Evolutionary conservation across 73 alveolate genomes (phyloP).

Genomic region (Urostyla sp.): DNA sequence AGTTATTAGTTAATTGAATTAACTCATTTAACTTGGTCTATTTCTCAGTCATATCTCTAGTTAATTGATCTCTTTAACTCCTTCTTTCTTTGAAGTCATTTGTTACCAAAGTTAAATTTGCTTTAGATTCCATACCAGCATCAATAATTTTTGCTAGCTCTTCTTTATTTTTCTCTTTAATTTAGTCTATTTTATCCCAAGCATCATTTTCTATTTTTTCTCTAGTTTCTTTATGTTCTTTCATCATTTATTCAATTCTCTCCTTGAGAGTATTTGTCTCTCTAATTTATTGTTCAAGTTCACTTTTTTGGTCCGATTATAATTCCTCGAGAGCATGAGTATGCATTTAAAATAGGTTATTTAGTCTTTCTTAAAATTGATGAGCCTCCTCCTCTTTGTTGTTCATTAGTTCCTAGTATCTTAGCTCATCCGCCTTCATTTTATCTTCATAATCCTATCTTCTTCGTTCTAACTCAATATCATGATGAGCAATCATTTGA

Average conservation of each 20-base stretch:
- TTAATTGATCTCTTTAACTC: slow-evolving; percentile 64
- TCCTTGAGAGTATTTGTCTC: slow-evolving; percentile 51
- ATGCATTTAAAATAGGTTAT: slow-evolving; percentile 71
- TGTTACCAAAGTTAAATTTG: slow-evolving; percentile 69
- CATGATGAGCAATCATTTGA: slow-evolving; percentile 62
- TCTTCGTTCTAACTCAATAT: slow-evolving; percentile 70
- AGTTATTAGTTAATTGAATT: slow-evolving; percentile 71
- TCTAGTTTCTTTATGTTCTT: slow-evolving; percentile 62
- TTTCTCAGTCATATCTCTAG: slow-evolving; percentile 77
- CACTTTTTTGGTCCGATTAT: slow-evolving; percentile 51
- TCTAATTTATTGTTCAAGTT: slow-evolving; percentile 39
- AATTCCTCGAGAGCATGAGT: slow-evolving; percentile 49
- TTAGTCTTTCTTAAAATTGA: slow-evolving; percentile 66
- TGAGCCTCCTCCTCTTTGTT: slow-evolving; percentile 71
- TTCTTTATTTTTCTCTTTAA: slow-evolving; percentile 79
- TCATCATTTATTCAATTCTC: slow-evolving; percentile 51
- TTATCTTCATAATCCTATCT: slow-evolving; percentile 74
- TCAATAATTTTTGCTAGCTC: slow-evolving; percentile 78
- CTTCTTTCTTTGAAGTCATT: slow-evolving; percentile 54
- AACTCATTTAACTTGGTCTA: slow-evolving; percentile 68
- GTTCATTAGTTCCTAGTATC: slow-evolving; percentile 59
- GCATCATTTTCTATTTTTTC: slow-evolving; percentile 78
- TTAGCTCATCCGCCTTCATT: slow-evolving; percentile 61
- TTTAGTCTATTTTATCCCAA: slow-evolving; percentile 79
- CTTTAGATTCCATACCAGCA: slow-evolving; percentile 81